These are phyloP conservation scores for Ambrosiella xylebori DNA, from an alignment of 2,329 filamentous ascomycete species.

Conservation along the genomic window DNA sequence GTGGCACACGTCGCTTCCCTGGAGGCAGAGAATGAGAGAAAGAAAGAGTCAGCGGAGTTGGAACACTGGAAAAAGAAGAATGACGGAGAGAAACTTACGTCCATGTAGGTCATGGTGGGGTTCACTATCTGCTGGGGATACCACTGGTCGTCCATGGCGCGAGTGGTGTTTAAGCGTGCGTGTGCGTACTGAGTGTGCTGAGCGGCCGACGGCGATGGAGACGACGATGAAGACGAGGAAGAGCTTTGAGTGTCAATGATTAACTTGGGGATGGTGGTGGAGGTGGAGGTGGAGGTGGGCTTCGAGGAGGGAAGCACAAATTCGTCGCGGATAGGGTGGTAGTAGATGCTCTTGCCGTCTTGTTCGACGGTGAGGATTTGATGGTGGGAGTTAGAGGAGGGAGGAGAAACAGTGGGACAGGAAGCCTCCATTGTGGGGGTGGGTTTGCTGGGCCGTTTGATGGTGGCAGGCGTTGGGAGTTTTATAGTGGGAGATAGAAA, in stretches of 20 bases:
- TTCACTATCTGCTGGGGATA: not conserved
- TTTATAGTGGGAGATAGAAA: not conserved
- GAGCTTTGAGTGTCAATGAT: slow-evolving; percentile 1
- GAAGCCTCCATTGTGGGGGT: not conserved
- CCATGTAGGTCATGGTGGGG: not conserved
- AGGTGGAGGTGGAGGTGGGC: too few species aligned
- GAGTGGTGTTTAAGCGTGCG: not conserved
- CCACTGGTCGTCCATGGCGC: slow-evolving; percentile 7
- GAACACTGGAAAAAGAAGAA: too few species aligned
- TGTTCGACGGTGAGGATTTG: slow-evolving; percentile 3
- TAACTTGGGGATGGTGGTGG: not conserved
- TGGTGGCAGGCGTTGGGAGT: not conserved
- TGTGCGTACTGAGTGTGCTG: too few species aligned
- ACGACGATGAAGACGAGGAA: not conserved
- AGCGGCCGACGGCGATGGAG: too few species aligned
- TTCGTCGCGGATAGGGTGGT: not conserved
- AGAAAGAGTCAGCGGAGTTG: too few species aligned
- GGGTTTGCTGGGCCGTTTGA: not conserved
- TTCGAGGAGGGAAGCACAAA: not conserved
- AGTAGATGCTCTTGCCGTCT: slow-evolving; percentile 5
- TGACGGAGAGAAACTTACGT: not conserved
- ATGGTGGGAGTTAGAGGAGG: not conserved
- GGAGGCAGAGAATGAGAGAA: not conserved
- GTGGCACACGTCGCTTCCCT: not conserved
- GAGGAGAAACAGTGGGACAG: not conserved